Evolutionary conservation across 2,329 filamentous ascomycete species (phyloP).

Genomic region (Dryadomyces quercivorus): DNA sequence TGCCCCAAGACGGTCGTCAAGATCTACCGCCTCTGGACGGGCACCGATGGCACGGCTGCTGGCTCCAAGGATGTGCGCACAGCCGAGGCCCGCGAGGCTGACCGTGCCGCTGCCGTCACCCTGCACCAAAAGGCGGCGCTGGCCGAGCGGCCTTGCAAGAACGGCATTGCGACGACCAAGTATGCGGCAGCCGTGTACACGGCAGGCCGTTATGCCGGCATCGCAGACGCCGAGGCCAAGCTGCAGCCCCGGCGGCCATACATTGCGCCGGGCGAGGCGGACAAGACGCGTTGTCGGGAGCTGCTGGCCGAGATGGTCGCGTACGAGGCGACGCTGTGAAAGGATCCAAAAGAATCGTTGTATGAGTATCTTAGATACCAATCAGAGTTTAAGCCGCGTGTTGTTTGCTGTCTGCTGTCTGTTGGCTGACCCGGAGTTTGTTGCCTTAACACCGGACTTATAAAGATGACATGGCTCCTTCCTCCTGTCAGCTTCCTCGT

Average conservation of each 20-base stretch:
- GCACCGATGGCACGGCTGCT: neutral
- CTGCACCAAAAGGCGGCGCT: constrained; percentile 51
- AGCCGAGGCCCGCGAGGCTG: constrained; percentile 28
- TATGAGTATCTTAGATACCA: neutral
- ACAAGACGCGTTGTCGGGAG: constrained; percentile 27
- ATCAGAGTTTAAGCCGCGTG: neutral
- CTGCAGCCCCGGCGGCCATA: constrained; percentile 52
- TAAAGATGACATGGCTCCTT: no score
- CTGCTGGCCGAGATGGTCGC: constrained; percentile 31
- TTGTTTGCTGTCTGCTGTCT: no score
- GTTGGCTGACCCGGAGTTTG: no score
- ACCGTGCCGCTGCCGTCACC: constrained; percentile 42
- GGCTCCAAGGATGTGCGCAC: constrained; percentile 4
- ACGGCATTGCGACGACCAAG: constrained; percentile 56
- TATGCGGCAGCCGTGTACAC: constrained; percentile 52
- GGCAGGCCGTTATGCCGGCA: constrained; percentile 38
- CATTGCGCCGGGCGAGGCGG: constrained; percentile 30
- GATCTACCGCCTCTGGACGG: constrained; percentile 48
- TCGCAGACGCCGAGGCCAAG: constrained; percentile 45
- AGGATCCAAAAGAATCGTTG: neutral
- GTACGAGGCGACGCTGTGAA: constrained; percentile 15
- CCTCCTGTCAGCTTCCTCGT: no score
- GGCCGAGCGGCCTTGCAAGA: constrained; percentile 53
- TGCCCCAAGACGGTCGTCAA: constrained; percentile 43
- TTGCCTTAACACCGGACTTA: no score